phyloP scores from a whole-genome alignment of 2,329 filamentous ascomycete species.

The Aureobasidium sp. region DNA sequence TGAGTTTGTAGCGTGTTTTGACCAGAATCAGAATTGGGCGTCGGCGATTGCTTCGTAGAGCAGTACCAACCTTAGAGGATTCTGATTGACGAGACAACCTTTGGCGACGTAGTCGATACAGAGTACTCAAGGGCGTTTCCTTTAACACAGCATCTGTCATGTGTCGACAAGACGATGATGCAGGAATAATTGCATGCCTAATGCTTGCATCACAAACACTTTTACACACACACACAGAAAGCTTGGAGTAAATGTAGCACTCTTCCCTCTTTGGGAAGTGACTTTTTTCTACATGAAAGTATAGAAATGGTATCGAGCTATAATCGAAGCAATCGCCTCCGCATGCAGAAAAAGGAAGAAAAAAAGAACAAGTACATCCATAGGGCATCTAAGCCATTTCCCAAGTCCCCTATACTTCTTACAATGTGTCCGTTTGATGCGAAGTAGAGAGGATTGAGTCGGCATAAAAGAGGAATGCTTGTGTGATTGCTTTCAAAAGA shows the following conservation, averaged over 20 bases:
- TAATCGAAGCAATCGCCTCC: slow-evolving; percentile 15
- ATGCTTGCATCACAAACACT: background rate
- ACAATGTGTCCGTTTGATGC: background rate
- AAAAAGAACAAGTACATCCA: background rate
- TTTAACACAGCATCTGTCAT: no score
- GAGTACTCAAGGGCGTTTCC: no score
- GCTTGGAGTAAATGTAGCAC: background rate
- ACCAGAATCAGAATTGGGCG: no score
- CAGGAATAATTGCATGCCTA: no score
- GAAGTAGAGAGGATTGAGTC: background rate
- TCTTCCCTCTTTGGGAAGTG: background rate
- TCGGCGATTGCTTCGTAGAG: no score
- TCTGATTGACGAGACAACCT: no score
- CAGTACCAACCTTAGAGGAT: no score
- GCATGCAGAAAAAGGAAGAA: slow-evolving; percentile 6
- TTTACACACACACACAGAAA: background rate
- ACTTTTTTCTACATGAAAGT: slow-evolving; percentile 14
- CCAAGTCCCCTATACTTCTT: background rate
- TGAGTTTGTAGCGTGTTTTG: no score
- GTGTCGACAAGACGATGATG: background rate
- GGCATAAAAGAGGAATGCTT: background rate
- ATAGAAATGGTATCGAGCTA: slow-evolving; percentile 18
- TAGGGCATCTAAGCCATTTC: background rate
- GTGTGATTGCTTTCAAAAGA: background rate
- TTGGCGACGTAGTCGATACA: no score